A percentile compares a stretch with the other conserved stretches of the same genome.
Evolutionary conservation across 1,139 yeast genomes (phyloP).

Genomic region (Candida sanyaensis): DNA sequence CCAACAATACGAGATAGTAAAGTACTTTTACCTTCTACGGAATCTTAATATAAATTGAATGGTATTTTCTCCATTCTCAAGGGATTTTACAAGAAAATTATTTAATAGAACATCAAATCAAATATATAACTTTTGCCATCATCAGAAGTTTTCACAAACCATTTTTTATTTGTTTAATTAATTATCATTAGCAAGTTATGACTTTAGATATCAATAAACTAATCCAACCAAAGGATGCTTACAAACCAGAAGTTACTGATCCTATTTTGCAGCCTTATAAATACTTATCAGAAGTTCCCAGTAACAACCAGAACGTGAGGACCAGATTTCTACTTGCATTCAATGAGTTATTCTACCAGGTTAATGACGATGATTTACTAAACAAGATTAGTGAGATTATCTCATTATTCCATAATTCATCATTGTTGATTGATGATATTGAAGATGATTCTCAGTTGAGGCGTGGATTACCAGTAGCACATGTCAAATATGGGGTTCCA

Average conservation of each 20-base stretch:
- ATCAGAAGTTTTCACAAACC: background rate
- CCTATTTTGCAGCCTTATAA: slow-evolving; percentile 27
- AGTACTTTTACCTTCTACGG: too few relatives aligned
- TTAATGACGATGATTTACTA: slow-evolving; percentile 20
- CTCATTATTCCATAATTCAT: slow-evolving; percentile 31
- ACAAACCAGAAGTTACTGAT: slow-evolving; percentile 1
- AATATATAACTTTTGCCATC: background rate
- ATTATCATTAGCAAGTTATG: background rate
- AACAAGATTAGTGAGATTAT: slow-evolving; percentile 25
- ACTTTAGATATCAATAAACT: slow-evolving; percentile 9
- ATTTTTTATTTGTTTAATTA: background rate
- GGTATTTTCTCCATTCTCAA: background rate
- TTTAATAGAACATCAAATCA: background rate
- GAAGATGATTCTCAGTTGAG: slow-evolving; percentile 75
- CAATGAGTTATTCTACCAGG: slow-evolving; percentile 31
- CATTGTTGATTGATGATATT: slow-evolving; percentile 69
- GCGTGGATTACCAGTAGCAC: slow-evolving; percentile 80
- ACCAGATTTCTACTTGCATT: slow-evolving; percentile 31
- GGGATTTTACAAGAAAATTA: background rate
- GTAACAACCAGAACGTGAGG: slow-evolving; percentile 35
- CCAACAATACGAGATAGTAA: too few relatives aligned
- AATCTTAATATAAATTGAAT: background rate
- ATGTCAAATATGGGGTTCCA: slow-evolving; percentile 72
- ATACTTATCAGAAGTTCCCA: slow-evolving; percentile 31
- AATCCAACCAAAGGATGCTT: slow-evolving; percentile 5